Percentiles rank a stretch among this genome's conserved stretches.
These are phyloP conservation scores for Aspergillus candidus DNA, from an alignment of 2,329 filamentous ascomycete species.

Conservation along the genomic window DNA sequence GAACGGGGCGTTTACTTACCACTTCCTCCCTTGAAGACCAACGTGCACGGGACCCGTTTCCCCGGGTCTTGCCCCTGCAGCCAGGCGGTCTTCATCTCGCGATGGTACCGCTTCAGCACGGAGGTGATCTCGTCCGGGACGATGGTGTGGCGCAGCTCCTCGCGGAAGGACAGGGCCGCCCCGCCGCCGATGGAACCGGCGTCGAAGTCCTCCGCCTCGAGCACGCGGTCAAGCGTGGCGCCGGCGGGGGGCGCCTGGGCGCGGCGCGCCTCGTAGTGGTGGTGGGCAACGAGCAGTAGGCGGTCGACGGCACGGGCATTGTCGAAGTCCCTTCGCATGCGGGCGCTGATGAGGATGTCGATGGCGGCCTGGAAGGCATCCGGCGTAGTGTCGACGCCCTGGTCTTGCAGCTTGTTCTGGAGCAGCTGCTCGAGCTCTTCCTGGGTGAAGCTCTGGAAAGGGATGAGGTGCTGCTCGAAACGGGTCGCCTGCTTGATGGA, in stretches of 20 bases:
- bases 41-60: constrained; percentile 8
- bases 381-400: constrained; percentile 11
- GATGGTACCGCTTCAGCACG: constrained; percentile 14
- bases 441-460: constrained; percentile 8
- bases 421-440: constrained; percentile 14
- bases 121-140: constrained; percentile 16
- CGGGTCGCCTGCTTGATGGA: constrained; percentile 1
- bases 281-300: constrained; percentile 13
- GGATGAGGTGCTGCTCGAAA: constrained; percentile 8
- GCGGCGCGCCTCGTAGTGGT: constrained; percentile 11
- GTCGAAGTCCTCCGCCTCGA: constrained; percentile 12
- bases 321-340: constrained; percentile 17
- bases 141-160: constrained; percentile 13
- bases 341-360: constrained; percentile 12
- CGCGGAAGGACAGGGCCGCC: constrained; percentile 8
- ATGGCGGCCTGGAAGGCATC: constrained; percentile 14
- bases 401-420: constrained; percentile 11
- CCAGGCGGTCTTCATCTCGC: constrained; percentile 17
- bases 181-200: constrained; percentile 5
- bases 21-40: constrained; percentile 18
- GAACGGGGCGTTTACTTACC: constrained; percentile 2
- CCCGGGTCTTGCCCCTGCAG: constrained; percentile 11
- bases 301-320: constrained; percentile 15
- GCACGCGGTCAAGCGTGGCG: constrained; percentile 5
- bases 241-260: not conserved